Conservation (phyloP, 352 stramenopile species). For the Blastocystis sp. region DNA sequence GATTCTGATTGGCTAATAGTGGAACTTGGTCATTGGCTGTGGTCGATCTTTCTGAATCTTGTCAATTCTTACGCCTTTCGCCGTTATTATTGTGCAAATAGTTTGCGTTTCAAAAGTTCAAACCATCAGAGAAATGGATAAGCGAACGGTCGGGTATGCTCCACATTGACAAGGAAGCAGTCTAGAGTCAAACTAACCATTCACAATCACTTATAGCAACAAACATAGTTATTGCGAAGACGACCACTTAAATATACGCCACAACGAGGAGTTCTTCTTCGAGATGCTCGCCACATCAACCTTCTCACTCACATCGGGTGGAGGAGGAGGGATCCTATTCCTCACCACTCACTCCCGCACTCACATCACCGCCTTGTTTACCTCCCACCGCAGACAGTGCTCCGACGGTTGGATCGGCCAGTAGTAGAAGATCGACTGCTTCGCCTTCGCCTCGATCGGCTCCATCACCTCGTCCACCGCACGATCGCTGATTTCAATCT, state of each 20-base stretch:
- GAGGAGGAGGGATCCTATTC: conserved; percentile 28
- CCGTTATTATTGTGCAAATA: too few species aligned
- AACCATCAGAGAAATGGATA: too few species aligned
- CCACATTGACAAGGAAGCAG: too few species aligned
- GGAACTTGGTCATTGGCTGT: too few species aligned
- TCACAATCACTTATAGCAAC: neutral
- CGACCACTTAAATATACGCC: conserved; percentile 4
- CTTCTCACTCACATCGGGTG: neutral
- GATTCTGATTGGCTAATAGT: too few species aligned
- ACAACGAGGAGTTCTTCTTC: conserved; percentile 9
- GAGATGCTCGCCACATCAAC: neutral
- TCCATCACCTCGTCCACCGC: neutral
- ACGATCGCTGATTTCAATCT: neutral
- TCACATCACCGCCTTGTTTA: neutral
- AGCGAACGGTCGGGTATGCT: too few species aligned
- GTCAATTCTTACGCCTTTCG: too few species aligned
- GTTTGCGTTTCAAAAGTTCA: too few species aligned
- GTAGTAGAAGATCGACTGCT: neutral
- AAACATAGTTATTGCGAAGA: neutral
- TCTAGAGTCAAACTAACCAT: too few species aligned
- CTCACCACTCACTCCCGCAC: neutral
- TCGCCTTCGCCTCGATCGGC: neutral
- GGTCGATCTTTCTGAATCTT: too few species aligned
- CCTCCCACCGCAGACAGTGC: neutral
- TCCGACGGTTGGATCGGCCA: conserved; percentile 18